Base-by-base conservation (phyloP, 139 green algal genomes). In the Chlorella sp. region DNA sequence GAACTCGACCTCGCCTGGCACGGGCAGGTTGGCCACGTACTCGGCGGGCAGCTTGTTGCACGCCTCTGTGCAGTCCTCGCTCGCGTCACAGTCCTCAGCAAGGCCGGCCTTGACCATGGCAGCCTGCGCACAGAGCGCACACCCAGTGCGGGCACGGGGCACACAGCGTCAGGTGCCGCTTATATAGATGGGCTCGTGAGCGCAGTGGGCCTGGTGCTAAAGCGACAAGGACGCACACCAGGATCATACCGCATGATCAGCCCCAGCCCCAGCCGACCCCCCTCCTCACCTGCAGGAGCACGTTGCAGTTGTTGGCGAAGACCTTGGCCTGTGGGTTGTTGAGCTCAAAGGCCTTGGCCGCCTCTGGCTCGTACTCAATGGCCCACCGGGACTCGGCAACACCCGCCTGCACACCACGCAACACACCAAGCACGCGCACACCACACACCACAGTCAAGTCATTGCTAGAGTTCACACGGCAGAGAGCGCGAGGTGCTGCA, bases 241-340 rank as follows among this genome's bases (percentile, higher is more conserved):
- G n/a, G n/a, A n/a, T n/a, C n/a, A n/a, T n/a, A n/a, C n/a, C n/a
- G n/a, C n/a, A n/a, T n/a, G n/a, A n/a, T n/a, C n/a, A n/a, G n/a
- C n/a, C n/a, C n/a, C n/a, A n/a, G n/a, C n/a, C n/a, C n/a, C 42
- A 55, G 10, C 42, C 42, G 10, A 10, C 10, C 42, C 10, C 42
- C 42, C 10, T 55, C 42, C 30, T 74, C 50, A 74, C 50, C 32
- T 31, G 35, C 33, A 75, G 84, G 72, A 97, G 81, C 51, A 96
- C 93, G 77, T 97, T 98, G 91, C 92, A 96, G 85, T 98, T 98
- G 78, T 90, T 77, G 82, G 85, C 92, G 74, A 95, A 95, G 33
- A 93, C 83, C 29, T 79, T 74, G 0, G 92, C 89, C 1, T 90
- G 75, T 0, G 91, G 90, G 82, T 97, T 87, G 86, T 97, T 97